phyloP scores from a whole-genome alignment of 345 rosid species.

The Citropsis articulata region DNA sequence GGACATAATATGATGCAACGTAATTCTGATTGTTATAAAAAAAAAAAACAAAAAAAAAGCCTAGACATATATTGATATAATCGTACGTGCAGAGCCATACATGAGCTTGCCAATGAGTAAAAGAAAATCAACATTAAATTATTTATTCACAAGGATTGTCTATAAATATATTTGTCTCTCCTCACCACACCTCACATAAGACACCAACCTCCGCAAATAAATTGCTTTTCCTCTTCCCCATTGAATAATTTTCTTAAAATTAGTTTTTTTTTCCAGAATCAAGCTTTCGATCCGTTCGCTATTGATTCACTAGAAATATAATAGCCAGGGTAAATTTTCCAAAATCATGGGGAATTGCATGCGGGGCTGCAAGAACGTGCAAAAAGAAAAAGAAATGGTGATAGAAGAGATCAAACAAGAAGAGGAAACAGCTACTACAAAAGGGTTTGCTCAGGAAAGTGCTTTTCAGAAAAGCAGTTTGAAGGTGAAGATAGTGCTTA shows the following conservation, averaged over 20 bases:
- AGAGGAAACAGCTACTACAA: neutral
- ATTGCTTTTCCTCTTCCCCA: neutral
- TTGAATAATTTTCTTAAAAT: no score
- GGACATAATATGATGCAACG: neutral
- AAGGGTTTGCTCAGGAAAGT: slow-evolving; percentile 11
- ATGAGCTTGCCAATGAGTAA: neutral
- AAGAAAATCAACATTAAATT: no score
- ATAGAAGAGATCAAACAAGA: neutral
- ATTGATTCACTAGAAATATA: no score
- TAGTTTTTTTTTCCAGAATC: no score
- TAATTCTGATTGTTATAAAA: neutral
- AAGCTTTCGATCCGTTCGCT: no score
- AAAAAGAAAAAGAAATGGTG: slow-evolving; percentile 9
- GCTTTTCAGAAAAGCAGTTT: slow-evolving; percentile 30
- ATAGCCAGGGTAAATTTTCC: no score
- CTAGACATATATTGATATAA: neutral
- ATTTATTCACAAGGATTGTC: neutral
- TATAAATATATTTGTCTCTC: neutral
- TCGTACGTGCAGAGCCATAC: neutral
- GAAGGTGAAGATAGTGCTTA: slow-evolving; percentile 76
- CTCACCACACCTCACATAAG: neutral
- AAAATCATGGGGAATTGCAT: slow-evolving; percentile 50
- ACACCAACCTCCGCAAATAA: neutral
- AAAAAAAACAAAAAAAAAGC: no score
- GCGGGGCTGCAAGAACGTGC: slow-evolving; percentile 10